phyloP scores from a whole-genome alignment of 805 yeast genomes.

The Pichia eremophila region DNA sequence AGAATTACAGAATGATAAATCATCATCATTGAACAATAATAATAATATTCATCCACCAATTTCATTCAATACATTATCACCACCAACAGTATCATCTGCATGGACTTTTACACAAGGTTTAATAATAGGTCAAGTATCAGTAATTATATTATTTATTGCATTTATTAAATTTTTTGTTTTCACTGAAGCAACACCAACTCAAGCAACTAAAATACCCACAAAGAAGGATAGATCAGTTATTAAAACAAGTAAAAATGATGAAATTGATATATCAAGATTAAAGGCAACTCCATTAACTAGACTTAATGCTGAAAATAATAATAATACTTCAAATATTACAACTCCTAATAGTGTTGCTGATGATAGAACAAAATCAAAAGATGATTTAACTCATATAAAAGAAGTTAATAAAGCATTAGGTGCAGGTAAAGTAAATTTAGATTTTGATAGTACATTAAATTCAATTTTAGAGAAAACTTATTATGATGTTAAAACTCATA shows the following conservation, averaged over 20 bases:
- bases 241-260: slow-evolving; percentile 6
- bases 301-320: neutral
- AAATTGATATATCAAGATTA: slow-evolving; percentile 1
- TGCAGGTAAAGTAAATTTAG: neutral
- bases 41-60: slow-evolving; percentile 1
- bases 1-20: neutral
- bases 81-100: slow-evolving; percentile 7
- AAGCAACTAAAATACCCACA: slow-evolving; percentile 26
- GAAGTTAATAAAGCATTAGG: slow-evolving; percentile 1
- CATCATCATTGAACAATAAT: neutral
- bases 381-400: slow-evolving; percentile 1
- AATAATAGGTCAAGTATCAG: slow-evolving; percentile 64
- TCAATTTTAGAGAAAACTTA: slow-evolving; percentile 80
- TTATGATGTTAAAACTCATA: slow-evolving; percentile 80
- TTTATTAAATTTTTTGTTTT: slow-evolving; percentile 72
- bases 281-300: neutral
- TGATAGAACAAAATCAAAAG: neutral
- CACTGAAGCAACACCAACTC: slow-evolving; percentile 45
- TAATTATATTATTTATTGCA: slow-evolving; percentile 49
- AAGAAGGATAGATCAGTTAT: slow-evolving; percentile 15
- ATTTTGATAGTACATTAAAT: slow-evolving; percentile 6
- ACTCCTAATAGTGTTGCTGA: neutral
- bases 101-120: slow-evolving; percentile 79
- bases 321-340: no score
- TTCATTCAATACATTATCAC: slow-evolving; percentile 1